Evolutionary conservation across 768 basidiomycete genomes (phyloP).

Genomic region (Dacryopinax spathularia): DNA sequence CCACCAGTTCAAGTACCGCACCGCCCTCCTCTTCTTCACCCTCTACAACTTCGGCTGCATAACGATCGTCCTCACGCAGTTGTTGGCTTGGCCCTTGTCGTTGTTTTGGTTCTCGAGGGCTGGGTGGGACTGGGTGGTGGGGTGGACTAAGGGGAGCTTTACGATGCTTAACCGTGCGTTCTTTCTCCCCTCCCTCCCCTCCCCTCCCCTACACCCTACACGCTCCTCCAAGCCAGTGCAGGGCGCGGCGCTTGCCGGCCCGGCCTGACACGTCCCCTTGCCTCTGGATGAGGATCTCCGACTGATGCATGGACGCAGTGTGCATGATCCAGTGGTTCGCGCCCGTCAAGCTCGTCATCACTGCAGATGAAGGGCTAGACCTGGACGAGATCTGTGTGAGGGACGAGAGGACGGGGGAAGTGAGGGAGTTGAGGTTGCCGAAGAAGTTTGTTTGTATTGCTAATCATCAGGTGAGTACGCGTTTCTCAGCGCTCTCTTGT

Average conservation of each 20-base stretch:
- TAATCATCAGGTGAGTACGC: slow-evolving; percentile 69
- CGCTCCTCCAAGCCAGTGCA: no score
- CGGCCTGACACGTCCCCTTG: slow-evolving; percentile 1
- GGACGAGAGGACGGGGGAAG: slow-evolving; percentile 37
- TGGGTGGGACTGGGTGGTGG: neutral
- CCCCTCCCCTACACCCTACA: no score
- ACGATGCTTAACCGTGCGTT: neutral
- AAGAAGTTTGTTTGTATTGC: slow-evolving; percentile 70
- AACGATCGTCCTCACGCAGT: slow-evolving; percentile 8
- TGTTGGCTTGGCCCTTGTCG: slow-evolving; percentile 4
- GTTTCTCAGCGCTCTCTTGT: no score
- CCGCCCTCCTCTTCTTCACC: slow-evolving; percentile 2
- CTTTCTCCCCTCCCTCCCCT: no score
- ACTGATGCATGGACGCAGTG: slow-evolving; percentile 31
- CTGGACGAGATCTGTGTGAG: slow-evolving; percentile 42
- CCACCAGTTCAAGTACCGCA: neutral
- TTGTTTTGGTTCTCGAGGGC: neutral
- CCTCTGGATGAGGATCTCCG: neutral
- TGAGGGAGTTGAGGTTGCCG: slow-evolving; percentile 53
- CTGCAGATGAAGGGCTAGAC: slow-evolving; percentile 55
- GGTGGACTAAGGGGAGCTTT: slow-evolving; percentile 8
- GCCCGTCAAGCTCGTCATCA: slow-evolving; percentile 55
- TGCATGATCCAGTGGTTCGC: slow-evolving; percentile 72
- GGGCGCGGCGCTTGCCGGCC: no score
- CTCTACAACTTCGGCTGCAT: slow-evolving; percentile 2